phyloP scores from a whole-genome alignment of 768 basidiomycete genomes.

The Russula sp. region DNA sequence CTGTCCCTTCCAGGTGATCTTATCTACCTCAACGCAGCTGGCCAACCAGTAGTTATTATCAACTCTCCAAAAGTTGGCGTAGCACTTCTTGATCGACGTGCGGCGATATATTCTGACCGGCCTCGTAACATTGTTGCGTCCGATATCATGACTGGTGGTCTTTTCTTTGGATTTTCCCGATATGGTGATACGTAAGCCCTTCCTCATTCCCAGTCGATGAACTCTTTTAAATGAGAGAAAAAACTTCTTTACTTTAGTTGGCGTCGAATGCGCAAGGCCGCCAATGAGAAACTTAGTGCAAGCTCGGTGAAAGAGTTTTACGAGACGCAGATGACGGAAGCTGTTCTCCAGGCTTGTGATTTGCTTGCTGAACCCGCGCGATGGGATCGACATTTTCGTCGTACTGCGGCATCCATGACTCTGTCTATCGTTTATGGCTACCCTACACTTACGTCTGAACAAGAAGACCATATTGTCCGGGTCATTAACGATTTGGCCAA shows the following conservation, averaged over 20 bases:
- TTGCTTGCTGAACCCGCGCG: neutral
- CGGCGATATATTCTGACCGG: neutral
- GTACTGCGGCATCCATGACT: neutral
- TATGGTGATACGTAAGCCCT: neutral
- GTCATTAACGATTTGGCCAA: neutral
- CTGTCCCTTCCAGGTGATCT: neutral
- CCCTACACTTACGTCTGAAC: neutral
- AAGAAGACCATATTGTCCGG: neutral
- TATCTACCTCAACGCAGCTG: slow-evolving; percentile 1
- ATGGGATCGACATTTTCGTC: neutral
- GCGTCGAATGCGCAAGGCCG: slow-evolving; percentile 9
- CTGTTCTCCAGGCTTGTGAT: neutral
- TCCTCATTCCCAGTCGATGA: neutral
- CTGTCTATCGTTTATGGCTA: neutral
- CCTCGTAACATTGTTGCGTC: neutral
- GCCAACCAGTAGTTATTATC: neutral
- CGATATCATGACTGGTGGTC: slow-evolving; percentile 4
- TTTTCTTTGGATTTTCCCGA: neutral
- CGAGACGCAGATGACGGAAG: neutral
- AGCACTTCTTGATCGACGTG: slow-evolving; percentile 1
- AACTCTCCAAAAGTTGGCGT: slow-evolving; percentile 5
- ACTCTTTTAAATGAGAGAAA: too few relatives aligned
- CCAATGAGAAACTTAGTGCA: neutral
- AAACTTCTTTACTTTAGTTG: neutral
- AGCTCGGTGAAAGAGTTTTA: neutral